Evolutionary conservation across 352 stramenopile species (phyloP), one percentile per base, ranked within the genome.

Genomic region (Pythium rishiriense): DNA sequence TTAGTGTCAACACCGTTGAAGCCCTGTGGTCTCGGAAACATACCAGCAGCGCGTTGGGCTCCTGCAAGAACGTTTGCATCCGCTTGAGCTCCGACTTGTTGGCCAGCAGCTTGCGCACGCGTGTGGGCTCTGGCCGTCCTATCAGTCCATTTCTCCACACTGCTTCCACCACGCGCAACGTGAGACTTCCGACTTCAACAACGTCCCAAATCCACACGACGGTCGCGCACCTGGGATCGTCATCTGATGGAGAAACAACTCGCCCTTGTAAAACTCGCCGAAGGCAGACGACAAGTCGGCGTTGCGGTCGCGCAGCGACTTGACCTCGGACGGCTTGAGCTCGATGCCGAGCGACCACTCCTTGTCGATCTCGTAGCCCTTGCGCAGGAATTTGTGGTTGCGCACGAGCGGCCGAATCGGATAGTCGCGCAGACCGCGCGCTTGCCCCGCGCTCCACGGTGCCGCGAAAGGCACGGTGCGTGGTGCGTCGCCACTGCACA

Each of bases 1-100:
- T n/a, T n/a, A n/a, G n/a, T n/a, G n/a, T n/a, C 11, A 25, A 43
- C 1, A 41, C 33, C 6, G 12, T n/a, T 8, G n/a, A 6, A 43
- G 37, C 37, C 2, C 4, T 35, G 31, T 43, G 8, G 6, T 6
- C 24, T 22, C 47, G 8, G 53, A 11, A 11, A 59, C 22, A 33
- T 76, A 94, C 85, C 72, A 94, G 64, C 41, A 90, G 77, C 26
- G 85, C 83, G 65, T 88, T 88, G 0, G 78, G 76, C 21, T 86
- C 53, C 29, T 73, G 75, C 24, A 78, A 60, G 64, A 94, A 93
- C 8, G 77, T 67, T 58, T 93, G 68, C 25, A 94, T 66, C 59
- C 87, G 85, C 73, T 91, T 92, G 41, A 94, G 71, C 55, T 94
- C 85, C 14, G 81, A 80, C 4, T 83, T 78, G 57, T 91, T 79